Conservation (phyloP, 1,284 basidiomycete species). For the Sparassis latifolia region DNA sequence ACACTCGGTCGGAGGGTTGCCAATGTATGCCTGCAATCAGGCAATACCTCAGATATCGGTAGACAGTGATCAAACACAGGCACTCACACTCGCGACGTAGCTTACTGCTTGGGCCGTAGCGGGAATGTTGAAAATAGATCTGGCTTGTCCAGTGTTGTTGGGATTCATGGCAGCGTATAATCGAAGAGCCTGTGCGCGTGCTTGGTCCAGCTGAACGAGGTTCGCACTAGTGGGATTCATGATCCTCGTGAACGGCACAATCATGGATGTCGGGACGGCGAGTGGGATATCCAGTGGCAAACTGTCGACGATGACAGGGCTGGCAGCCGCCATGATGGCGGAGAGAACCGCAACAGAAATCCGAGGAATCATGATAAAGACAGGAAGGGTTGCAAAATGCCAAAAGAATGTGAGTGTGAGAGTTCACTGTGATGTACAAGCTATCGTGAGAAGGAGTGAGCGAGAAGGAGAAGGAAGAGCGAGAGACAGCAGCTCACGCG, state of each 20-base stretch:
- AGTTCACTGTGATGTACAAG: too few species aligned
- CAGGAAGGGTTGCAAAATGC: too few species aligned
- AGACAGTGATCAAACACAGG: not conserved
- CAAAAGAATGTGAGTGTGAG: too few species aligned
- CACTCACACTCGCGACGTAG: constrained; percentile 19
- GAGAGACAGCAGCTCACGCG: too few species aligned
- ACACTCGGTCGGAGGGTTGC: constrained; percentile 21
- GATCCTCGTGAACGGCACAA: constrained; percentile 12
- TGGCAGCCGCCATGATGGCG: too few species aligned
- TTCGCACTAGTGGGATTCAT: constrained; percentile 13
- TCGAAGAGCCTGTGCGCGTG: constrained; percentile 10
- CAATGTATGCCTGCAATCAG: constrained; percentile 18
- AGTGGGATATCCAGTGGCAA: too few species aligned
- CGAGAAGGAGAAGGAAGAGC: too few species aligned
- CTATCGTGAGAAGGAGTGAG: too few species aligned
- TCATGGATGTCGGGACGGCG: not conserved
- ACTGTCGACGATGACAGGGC: too few species aligned
- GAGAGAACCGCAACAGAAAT: too few species aligned
- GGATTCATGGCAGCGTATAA: not conserved
- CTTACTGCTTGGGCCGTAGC: constrained; percentile 16
- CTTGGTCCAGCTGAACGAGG: constrained; percentile 13
- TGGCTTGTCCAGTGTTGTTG: not conserved
- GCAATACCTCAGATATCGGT: not conserved
- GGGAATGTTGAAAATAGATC: constrained; percentile 6
- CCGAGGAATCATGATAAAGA: too few species aligned